Conservation (phyloP, 2,329 filamentous ascomycete species). For the Cordyceps fumosorosea region DNA sequence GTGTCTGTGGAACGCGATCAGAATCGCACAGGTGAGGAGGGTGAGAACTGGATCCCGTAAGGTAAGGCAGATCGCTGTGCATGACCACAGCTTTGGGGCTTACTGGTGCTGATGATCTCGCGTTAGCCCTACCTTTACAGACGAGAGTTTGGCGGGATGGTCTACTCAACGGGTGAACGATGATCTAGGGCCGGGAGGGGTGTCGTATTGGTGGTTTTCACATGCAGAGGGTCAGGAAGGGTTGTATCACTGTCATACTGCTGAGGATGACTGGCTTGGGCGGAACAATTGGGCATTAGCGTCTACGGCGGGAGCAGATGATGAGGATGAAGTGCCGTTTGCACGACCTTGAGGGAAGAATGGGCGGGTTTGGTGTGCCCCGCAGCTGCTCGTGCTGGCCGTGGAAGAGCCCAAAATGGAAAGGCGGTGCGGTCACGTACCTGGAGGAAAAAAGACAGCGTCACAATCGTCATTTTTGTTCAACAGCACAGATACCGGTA, state of each 20-base stretch:
- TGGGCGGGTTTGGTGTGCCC: neutral
- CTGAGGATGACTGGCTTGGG: neutral
- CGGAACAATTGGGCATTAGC: neutral
- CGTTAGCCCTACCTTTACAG: neutral
- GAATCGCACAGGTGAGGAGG: neutral
- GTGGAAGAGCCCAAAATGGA: conserved; percentile 1
- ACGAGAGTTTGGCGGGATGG: neutral
- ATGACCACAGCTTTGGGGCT: neutral
- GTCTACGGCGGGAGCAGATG: neutral
- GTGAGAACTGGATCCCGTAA: neutral
- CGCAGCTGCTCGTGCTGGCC: neutral
- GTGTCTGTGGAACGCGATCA: neutral
- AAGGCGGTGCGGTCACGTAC: neutral
- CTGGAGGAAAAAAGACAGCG: neutral
- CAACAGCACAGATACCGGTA: too few species aligned
- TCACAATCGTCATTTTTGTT: neutral
- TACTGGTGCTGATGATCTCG: neutral
- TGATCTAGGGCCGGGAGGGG: neutral
- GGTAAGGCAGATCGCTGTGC: neutral
- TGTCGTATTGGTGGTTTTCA: neutral
- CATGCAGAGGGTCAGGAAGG: neutral
- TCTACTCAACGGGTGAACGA: neutral
- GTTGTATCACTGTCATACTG: neutral
- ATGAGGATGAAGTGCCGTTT: neutral
- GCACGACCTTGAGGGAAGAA: neutral